Conservation (phyloP, 225 moss, liverwort and hornwort genomes). For the Climacium dendroides region DNA sequence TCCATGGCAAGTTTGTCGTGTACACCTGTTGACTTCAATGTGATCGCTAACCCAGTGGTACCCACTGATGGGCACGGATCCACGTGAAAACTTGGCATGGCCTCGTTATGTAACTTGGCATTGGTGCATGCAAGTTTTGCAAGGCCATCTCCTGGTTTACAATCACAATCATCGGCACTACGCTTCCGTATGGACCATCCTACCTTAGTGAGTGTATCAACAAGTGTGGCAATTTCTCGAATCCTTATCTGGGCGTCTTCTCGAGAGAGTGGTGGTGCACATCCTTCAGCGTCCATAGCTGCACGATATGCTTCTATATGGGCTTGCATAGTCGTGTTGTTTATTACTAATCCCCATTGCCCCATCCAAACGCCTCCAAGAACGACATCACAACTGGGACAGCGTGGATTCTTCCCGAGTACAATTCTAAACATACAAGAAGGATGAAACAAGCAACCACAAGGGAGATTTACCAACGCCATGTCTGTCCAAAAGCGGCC, state of each 20-base stretch:
- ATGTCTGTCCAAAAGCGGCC: too few relatives aligned
- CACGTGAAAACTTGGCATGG: background rate
- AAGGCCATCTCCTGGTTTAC: background rate
- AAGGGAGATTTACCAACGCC: background rate
- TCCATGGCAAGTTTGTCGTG: background rate
- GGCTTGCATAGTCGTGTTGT: too few relatives aligned
- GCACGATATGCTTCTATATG: background rate
- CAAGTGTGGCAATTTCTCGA: background rate
- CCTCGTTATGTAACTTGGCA: background rate
- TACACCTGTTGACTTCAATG: background rate
- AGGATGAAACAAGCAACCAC: background rate
- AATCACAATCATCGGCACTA: background rate
- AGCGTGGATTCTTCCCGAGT: background rate
- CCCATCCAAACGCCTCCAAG: too few relatives aligned
- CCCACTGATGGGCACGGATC: background rate
- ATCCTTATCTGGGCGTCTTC: background rate
- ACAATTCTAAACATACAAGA: background rate
- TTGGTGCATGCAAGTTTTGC: background rate
- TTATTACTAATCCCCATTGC: too few relatives aligned
- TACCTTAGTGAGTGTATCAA: fast-evolving
- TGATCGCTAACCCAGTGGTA: background rate
- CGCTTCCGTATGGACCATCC: background rate
- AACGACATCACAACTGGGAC: too few relatives aligned
- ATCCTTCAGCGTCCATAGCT: background rate
- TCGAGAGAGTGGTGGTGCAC: background rate